A percentile compares a stretch with the other conserved stretches of the same genome.
phyloP scores from a whole-genome alignment of 148 eudicot genomes.

The Fagopyrum tataricum region DNA sequence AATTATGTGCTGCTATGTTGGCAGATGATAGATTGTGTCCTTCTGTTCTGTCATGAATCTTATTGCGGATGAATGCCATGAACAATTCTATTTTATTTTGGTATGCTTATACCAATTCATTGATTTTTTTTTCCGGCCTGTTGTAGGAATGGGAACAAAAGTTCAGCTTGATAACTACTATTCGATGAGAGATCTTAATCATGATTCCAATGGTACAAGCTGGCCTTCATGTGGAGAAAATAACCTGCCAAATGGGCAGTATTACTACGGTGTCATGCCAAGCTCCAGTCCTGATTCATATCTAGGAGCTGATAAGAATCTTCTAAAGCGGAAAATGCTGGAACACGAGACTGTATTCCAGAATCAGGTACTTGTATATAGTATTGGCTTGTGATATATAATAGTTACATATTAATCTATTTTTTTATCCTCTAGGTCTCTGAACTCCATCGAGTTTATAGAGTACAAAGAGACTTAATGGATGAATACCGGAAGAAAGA shows the following conservation, averaged over 20 bases:
- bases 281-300: constrained; percentile 30
- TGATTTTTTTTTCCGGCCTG: constrained; percentile 18
- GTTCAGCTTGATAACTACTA: constrained; percentile 54
- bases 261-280: constrained; percentile 39
- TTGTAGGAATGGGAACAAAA: constrained; percentile 78
- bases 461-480: constrained; percentile 73
- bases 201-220: constrained; percentile 51
- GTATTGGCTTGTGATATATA: too few species aligned
- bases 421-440: constrained; percentile 38
- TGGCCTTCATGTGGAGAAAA: constrained; percentile 62
- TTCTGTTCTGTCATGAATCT: background rate
- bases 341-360: constrained; percentile 76
- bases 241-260: constrained; percentile 43
- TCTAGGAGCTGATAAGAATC: constrained; percentile 57
- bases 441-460: constrained; percentile 78
- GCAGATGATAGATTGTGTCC: too few species aligned
- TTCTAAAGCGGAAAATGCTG: constrained; percentile 73
- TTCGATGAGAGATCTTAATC: constrained; percentile 68
- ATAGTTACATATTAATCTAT: too few species aligned
- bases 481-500: constrained; percentile 49
- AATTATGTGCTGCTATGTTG: too few species aligned
- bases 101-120: background rate
- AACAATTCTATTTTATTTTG: constrained; percentile 2
- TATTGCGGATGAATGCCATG: background rate
- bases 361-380: constrained; percentile 48